Conservation (phyloP, 306 rosid genomes). For the Vigna nakashimae region DNA sequence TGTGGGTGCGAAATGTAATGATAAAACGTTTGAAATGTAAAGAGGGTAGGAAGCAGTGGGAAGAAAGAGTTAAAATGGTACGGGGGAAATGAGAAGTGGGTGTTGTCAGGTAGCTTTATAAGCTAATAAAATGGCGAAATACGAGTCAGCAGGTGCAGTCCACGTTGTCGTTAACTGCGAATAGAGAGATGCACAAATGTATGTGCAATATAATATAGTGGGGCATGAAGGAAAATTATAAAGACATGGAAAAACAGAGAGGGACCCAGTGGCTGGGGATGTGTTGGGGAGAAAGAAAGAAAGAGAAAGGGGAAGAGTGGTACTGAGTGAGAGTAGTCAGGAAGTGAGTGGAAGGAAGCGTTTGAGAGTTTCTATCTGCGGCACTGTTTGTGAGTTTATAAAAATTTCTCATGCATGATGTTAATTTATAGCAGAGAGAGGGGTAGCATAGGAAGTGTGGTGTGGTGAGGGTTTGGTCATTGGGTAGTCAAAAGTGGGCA, state of each 20-base stretch:
- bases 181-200: constrained; percentile 22
- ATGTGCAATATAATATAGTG: neutral
- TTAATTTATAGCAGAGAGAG: constrained; percentile 4
- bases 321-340: too few species aligned
- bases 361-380: constrained; percentile 10
- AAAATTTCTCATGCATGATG: neutral
- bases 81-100: constrained; percentile 46
- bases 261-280: neutral
- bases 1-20: constrained; percentile 35
- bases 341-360: neutral
- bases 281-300: neutral
- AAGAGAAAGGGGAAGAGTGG: neutral
- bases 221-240: neutral
- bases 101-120: constrained; percentile 70
- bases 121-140: constrained; percentile 69
- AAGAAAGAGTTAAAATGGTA: constrained; percentile 41
- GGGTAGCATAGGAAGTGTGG: neutral
- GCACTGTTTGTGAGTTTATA: constrained; percentile 26
- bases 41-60: neutral
- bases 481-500: constrained; percentile 85
- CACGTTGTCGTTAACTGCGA: constrained; percentile 73
- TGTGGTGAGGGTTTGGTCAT: constrained; percentile 47
- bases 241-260: constrained; percentile 8
- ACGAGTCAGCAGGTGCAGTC: constrained; percentile 85
- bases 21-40: constrained; percentile 54